phyloP scores from a whole-genome alignment of 228 moss, liverwort and hornwort genomes.

The Sphagnum magellanicum region DNA sequence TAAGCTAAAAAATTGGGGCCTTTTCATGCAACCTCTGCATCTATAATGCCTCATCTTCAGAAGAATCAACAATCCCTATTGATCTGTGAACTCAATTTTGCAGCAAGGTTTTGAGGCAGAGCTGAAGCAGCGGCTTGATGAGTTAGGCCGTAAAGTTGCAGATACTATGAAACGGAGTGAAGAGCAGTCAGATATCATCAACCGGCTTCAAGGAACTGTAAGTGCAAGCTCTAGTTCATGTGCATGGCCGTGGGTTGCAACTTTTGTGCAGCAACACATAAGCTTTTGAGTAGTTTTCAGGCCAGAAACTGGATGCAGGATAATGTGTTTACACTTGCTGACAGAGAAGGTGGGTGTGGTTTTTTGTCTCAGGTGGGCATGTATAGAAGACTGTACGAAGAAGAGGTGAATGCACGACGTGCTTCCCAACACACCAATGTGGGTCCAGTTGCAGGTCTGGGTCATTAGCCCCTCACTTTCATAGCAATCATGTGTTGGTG shows the following conservation, averaged over 20 bases:
- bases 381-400: slow-evolving; percentile 94
- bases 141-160: slow-evolving; percentile 79
- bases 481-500: too few relatives aligned
- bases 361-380: slow-evolving; percentile 52
- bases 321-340: too few relatives aligned
- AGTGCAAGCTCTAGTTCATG: background rate
- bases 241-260: too few relatives aligned
- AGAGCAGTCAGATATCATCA: slow-evolving; percentile 79
- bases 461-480: too few relatives aligned
- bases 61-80: background rate
- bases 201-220: slow-evolving; percentile 86
- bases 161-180: slow-evolving; percentile 74
- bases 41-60: too few relatives aligned
- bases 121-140: slow-evolving; percentile 73
- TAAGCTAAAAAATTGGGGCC: too few relatives aligned
- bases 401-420: slow-evolving; percentile 60
- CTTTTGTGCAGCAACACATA: too few relatives aligned
- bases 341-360: too few relatives aligned
- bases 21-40: too few relatives aligned
- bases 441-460: slow-evolving; percentile 18
- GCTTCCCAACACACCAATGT: slow-evolving; percentile 35
- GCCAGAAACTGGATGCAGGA: too few relatives aligned
- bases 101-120: slow-evolving; percentile 74
- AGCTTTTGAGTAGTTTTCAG: too few relatives aligned
- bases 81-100: slow-evolving; percentile 3